Percentiles rank a stretch among this genome's conserved stretches.
phyloP scores from a whole-genome alignment of 495 filamentous ascomycete species.

The Clavariopsis aquatica region DNA sequence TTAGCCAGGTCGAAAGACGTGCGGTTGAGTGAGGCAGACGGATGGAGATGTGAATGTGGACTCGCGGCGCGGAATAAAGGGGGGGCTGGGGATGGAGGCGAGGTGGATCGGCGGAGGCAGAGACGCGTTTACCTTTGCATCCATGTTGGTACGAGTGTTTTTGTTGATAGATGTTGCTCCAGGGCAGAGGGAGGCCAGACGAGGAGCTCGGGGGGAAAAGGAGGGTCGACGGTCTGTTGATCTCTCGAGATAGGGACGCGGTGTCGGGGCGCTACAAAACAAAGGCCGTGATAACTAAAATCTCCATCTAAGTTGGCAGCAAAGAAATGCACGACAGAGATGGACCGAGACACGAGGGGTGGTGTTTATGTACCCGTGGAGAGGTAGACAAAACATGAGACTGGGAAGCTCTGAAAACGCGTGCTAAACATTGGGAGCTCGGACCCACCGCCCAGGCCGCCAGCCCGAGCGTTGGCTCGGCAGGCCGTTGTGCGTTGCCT shows the following conservation, averaged over 20 bases:
- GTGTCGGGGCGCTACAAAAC: conserved; percentile 27
- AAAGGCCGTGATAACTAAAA: conserved; percentile 33
- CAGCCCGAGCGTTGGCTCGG: not conserved
- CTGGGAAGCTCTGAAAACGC: not conserved
- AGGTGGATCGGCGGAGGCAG: not conserved
- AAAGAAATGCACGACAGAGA: conserved; percentile 29
- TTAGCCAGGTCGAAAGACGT: conserved; percentile 14
- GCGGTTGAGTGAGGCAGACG: not conserved
- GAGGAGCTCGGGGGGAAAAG: conserved; percentile 14
- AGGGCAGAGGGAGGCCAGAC: not conserved
- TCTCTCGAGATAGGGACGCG: conserved; percentile 2
- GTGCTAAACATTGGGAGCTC: not conserved
- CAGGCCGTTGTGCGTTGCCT: not conserved
- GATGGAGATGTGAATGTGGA: not conserved
- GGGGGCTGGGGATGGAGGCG: not conserved
- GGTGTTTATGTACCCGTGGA: conserved; percentile 20
- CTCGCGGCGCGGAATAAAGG: not conserved
- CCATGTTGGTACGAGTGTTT: conserved; percentile 40
- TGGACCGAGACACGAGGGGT: conserved; percentile 17
- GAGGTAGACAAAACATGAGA: not conserved
- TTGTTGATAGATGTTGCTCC: conserved; percentile 5
- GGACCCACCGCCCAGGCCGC: not conserved
- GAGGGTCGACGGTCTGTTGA: conserved; percentile 18
- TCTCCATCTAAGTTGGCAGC: conserved; percentile 37
- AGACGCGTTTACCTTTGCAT: conserved; percentile 45